Evolutionary conservation across 768 basidiomycete genomes (phyloP).

Genomic region (Lentinula sp.): DNA sequence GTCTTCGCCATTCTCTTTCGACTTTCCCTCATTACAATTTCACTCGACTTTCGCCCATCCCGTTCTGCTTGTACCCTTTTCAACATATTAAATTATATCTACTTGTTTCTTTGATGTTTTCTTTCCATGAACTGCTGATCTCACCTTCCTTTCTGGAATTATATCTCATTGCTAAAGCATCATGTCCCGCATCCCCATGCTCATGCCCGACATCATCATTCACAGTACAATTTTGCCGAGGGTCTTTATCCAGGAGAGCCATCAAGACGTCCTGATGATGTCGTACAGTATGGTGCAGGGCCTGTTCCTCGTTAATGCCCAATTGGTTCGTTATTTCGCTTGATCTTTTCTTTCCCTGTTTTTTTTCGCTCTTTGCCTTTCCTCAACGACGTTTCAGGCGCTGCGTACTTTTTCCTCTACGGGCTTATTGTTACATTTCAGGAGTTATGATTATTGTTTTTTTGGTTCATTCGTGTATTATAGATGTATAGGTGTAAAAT

Average conservation of each 20-base stretch:
- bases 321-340: background rate
- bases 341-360: background rate
- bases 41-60: too few relatives aligned
- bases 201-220: constrained; percentile 68
- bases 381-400: background rate
- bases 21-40: too few relatives aligned
- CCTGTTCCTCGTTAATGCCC: background rate
- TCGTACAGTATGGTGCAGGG: background rate
- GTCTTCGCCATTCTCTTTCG: too few relatives aligned
- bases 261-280: background rate
- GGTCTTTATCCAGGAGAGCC: constrained; percentile 32
- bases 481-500: background rate
- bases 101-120: constrained; percentile 16
- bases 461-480: background rate
- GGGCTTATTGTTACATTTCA: background rate
- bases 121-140: background rate
- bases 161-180: constrained; percentile 31
- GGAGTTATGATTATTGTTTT: background rate
- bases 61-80: too few relatives aligned
- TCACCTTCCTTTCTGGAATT: background rate
- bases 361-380: background rate
- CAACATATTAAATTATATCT: too few relatives aligned
- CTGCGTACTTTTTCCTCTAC: background rate
- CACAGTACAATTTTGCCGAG: constrained; percentile 35
- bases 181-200: constrained; percentile 79